Conservation (phyloP, 208 protist genomes). For the Leptomonas seymouri region DNA sequence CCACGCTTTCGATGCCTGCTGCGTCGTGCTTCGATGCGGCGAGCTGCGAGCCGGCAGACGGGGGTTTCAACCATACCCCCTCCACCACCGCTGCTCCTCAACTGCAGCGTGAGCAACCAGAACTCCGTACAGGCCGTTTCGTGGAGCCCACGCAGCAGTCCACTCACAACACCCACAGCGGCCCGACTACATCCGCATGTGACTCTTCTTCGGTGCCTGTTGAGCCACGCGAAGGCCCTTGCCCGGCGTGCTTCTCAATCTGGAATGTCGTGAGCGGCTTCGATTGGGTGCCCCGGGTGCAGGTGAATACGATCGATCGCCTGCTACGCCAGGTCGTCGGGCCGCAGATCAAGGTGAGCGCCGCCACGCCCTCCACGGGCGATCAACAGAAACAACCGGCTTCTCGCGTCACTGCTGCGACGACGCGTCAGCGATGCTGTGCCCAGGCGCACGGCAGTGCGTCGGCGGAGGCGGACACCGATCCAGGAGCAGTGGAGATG, state of each 20-base stretch:
- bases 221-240: not conserved
- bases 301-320: conserved; percentile 72
- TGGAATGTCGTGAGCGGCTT: conserved; percentile 60
- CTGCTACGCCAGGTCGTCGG: conserved; percentile 24
- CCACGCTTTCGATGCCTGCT: conserved; percentile 56
- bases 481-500: conserved; percentile 15
- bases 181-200: not conserved
- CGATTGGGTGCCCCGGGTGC: conserved; percentile 62
- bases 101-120: not conserved
- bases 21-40: conserved; percentile 39
- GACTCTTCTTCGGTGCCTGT: not conserved
- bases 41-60: conserved; percentile 22
- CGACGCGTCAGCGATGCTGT: conserved; percentile 6
- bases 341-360: not conserved
- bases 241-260: conserved; percentile 37
- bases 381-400: conserved; percentile 3
- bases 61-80: conserved; percentile 3
- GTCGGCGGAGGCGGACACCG: not conserved
- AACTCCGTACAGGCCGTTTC: not conserved
- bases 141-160: too few species aligned
- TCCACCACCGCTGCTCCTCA: too few species aligned
- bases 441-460: conserved; percentile 3
- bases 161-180: not conserved
- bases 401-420: not conserved
- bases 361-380: not conserved